Base-by-base conservation (phyloP, 2,329 filamentous ascomycete genomes). In the Xylariaceae sp. region DNA sequence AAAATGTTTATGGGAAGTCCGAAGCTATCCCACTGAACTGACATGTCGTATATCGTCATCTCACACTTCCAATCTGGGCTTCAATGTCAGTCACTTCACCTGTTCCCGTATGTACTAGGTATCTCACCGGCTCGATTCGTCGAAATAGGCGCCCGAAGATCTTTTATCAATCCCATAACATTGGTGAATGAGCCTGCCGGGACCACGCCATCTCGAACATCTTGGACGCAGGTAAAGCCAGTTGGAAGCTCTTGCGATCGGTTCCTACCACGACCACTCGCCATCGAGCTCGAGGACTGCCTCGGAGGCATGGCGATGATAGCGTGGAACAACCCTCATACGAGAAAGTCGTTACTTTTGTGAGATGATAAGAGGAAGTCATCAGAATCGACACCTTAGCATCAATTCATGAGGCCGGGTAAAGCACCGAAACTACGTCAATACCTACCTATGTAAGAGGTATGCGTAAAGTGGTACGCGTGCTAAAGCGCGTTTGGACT, bases 161-260 rank as follows among this genome's bases (percentile, higher is more conserved):
- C 86, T 38, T 79, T 77, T 3, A 91, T 76, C 4, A 91, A 63
- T 1, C 88, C 89, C 38, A 89, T 74, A 31, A 93, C 65, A 62
- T 70, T 83, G 48, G 82, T 67, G 4, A 66, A 43, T 2, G 32
- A 51, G 19, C 57, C 48, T 19, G 51, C 13, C 8, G 49, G 35
- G 34, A 62, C 41, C 18, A 60, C 57, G 16, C 61, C 62, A 38
- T 73, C 62, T 45, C 80, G 53, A 16, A 79, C 56, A 22, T 70
- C 59, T 47, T 64, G 55, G 50, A 73, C 61, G 11, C 57, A 39
- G 7, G 43, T 54, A 51, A 78, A 78, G 29, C 63, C 22, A 26
- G 58, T 17, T 17, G 55, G 56, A n/a, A 55, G 44, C 6, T 39
- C 22, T 30, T 18, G 45, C 26, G 44, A 36, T 6, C 33, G 31